Evolutionary conservation across 2,329 filamentous ascomycete species (phyloP), one percentile per base, ranked within the genome.

Genomic region (Clarireedia hainanense): DNA sequence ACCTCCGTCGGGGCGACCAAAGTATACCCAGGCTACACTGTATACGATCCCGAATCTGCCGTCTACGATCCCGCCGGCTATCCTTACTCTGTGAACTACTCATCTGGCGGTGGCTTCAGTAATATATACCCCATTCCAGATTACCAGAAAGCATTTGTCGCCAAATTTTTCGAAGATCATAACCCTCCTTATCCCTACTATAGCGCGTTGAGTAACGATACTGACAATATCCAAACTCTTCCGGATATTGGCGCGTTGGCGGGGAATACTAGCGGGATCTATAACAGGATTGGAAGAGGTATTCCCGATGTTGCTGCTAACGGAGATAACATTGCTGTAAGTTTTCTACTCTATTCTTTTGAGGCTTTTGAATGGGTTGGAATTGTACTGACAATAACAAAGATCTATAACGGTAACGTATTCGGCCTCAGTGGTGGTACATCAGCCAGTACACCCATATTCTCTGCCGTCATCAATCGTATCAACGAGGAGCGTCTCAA

Each of bases 401-500:
- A 62, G 60, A 34, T 60, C 0, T 62, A 56, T 30, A 47, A 40
- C 4, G 60, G 59, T 30, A 61, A 60, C 14, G n/a, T 50, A 5
- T 58, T 56, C n/a, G 3, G n/a, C 0, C 62, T 67, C 0, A 57
- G 50, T 7, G 76, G 73, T 26, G 79, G 79, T 12, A 81, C 79
- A 4, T 77, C 74, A 50, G 75, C 77, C 6, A 73, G 73, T 2
- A 65, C 75, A 34, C 79, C 79, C 0, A 73, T 77, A 1, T 75
- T 76, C 60, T 76, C 73, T 0, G 67, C 73, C 0, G 71, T 79
- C 40, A 62, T 81, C 27, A 80, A 75, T 1, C 62, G 78, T 60
- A 69, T 80, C 37, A 79, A 79, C 58, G 77, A 80, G 63, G 75
- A 75, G 62, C 67, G 77, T 23, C 62, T 79, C 24, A 70, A 70